These are phyloP conservation scores for Hypoxylon rubiginosum DNA, from an alignment of 2,329 filamentous ascomycete species.

Conservation along the genomic window DNA sequence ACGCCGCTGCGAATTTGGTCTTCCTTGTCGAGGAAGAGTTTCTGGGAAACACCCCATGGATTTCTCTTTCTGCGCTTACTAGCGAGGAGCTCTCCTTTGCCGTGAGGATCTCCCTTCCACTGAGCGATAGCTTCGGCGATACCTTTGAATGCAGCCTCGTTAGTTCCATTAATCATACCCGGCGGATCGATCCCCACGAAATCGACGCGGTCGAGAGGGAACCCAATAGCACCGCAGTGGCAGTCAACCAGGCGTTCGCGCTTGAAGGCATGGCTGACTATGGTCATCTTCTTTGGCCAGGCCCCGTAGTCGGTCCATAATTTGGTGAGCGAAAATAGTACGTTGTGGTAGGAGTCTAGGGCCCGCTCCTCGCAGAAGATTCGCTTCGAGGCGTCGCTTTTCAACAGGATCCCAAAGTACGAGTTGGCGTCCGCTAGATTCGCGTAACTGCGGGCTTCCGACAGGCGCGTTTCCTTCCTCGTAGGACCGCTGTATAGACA, in stretches of 20 bases:
- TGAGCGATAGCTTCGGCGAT: constrained; percentile 59
- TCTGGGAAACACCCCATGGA: constrained; percentile 61
- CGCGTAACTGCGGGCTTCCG: constrained; percentile 75
- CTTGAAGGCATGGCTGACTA: constrained; percentile 81
- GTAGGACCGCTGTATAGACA: constrained; percentile 69
- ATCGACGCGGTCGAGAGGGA: constrained; percentile 58
- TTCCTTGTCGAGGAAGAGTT: constrained; percentile 57
- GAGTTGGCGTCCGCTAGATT: constrained; percentile 63
- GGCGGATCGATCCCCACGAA: constrained; percentile 77
- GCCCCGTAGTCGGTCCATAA: constrained; percentile 65
- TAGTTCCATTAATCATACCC: constrained; percentile 55
- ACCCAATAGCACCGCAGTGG: constrained; percentile 74
- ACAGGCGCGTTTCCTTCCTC: constrained; percentile 65
- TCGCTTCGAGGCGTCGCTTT: constrained; percentile 43
- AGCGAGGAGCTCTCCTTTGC: constrained; percentile 59
- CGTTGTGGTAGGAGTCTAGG: constrained; percentile 87
- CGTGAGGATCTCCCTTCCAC: constrained; percentile 68
- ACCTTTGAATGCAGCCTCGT: constrained; percentile 59
- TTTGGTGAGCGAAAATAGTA: constrained; percentile 77
- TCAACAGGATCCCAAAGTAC: constrained; percentile 59
- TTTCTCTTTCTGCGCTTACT: constrained; percentile 65
- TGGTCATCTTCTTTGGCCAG: constrained; percentile 71
- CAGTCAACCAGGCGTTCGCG: constrained; percentile 70
- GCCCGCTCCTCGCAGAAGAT: constrained; percentile 77
- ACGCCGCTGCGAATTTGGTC: constrained; percentile 56